Evolutionary conservation across 352 stramenopile genomes (phyloP).

Genomic region (Hyaloperonospora brassicae): DNA sequence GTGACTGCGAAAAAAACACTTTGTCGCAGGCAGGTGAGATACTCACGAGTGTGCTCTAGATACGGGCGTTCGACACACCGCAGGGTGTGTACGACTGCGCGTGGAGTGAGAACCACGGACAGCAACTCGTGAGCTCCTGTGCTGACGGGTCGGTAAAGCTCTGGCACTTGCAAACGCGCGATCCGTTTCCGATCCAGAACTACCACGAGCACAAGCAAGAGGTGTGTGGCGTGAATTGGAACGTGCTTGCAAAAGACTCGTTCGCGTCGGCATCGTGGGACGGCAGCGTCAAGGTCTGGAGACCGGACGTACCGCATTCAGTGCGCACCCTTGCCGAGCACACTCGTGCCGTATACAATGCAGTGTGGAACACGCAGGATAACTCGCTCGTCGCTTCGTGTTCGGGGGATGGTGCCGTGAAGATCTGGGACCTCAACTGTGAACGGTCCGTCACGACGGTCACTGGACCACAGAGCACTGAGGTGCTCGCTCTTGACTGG

Average conservation of each 20-base stretch:
- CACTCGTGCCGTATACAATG: constrained; percentile 72
- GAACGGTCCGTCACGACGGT: constrained; percentile 51
- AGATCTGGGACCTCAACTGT: constrained; percentile 74
- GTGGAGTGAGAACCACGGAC: constrained; percentile 83
- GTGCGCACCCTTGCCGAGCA: constrained; percentile 75
- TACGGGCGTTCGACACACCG: constrained; percentile 84
- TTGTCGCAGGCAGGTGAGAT: not conserved
- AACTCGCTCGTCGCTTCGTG: constrained; percentile 61
- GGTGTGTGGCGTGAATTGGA: constrained; percentile 87
- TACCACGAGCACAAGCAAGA: constrained; percentile 85
- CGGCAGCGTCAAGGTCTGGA: constrained; percentile 82
- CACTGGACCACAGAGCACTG: constrained; percentile 50
- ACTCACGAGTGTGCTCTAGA: constrained; percentile 18
- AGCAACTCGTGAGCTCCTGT: constrained; percentile 83
- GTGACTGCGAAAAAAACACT: not conserved
- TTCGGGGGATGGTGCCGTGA: constrained; percentile 65
- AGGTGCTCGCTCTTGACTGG: constrained; percentile 86
- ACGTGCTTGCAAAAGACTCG: constrained; percentile 76
- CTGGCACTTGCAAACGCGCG: constrained; percentile 82
- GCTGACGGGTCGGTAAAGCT: constrained; percentile 85
- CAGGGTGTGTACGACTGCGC: constrained; percentile 86
- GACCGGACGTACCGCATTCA: constrained; percentile 59
- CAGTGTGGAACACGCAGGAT: constrained; percentile 80
- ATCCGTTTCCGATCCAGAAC: constrained; percentile 84
- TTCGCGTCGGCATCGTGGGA: constrained; percentile 87